A percentile compares a stretch with the other conserved stretches of the same genome.
These are phyloP conservation scores for Rhizoctonia solani DNA, from an alignment of 1,284 basidiomycete genomes.

Conservation along the genomic window DNA sequence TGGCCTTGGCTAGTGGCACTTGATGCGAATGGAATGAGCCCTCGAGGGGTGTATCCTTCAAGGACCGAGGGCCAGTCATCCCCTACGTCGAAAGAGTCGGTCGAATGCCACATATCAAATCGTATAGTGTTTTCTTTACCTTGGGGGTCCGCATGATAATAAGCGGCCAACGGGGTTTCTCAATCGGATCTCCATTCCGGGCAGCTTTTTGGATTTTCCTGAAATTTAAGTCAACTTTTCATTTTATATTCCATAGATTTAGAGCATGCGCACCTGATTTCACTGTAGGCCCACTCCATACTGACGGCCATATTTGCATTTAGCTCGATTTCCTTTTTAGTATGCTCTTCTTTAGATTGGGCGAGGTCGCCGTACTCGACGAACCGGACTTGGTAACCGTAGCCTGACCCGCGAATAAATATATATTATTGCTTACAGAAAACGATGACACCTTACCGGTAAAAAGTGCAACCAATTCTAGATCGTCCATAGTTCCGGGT, in stretches of 20 bases:
- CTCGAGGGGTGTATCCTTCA: conserved; percentile 72
- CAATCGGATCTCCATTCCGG: conserved; percentile 69
- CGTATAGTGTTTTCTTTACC: too few species aligned
- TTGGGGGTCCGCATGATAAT: conserved; percentile 84
- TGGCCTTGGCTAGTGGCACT: conserved; percentile 77
- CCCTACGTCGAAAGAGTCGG: conserved; percentile 51
- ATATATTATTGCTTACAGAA: neutral
- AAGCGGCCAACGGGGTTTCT: conserved; percentile 86
- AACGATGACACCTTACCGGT: conserved; percentile 48
- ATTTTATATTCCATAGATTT: neutral
- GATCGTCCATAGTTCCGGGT: conserved; percentile 87
- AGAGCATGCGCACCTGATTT: conserved; percentile 54
- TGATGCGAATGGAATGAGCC: conserved; percentile 78
- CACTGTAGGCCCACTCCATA: conserved; percentile 78
- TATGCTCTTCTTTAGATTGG: conserved; percentile 61
- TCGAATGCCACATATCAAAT: too few species aligned
- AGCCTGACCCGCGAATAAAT: conserved; percentile 55
- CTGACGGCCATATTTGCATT: conserved; percentile 68
- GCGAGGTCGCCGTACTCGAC: conserved; percentile 67
- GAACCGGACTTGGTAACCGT: conserved; percentile 85
- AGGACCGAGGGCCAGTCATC: conserved; percentile 65
- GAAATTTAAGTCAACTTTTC: too few species aligned
- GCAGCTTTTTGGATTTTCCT: conserved; percentile 76
- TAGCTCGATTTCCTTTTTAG: conserved; percentile 46
- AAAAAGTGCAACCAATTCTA: conserved; percentile 74